A percentile compares a stretch with the other conserved stretches of the same genome.
These are phyloP conservation scores for Hortiboletus campestris DNA, from an alignment of 768 basidiomycete species.

Conservation along the genomic window DNA sequence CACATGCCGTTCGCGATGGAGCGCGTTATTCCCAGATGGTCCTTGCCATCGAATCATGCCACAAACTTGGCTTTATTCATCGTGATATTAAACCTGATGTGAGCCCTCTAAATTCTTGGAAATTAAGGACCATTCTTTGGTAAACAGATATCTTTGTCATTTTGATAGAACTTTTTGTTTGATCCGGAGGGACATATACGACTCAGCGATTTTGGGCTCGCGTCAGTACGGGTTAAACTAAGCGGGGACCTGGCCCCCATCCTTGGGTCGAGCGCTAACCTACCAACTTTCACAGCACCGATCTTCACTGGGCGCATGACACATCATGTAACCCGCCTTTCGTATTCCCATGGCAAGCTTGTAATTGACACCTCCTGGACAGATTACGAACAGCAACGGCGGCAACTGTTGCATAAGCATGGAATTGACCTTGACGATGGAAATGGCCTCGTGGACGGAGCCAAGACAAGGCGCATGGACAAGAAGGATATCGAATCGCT, in stretches of 20 bases:
- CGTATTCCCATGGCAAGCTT: conserved; percentile 1
- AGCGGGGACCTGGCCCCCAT: conserved; percentile 22
- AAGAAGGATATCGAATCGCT: conserved; percentile 78
- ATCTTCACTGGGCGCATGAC: conserved; percentile 97
- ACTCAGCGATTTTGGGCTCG: conserved; percentile 94
- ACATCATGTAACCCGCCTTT: conserved; percentile 62
- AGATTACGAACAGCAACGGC: conserved; percentile 95
- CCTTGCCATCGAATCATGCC: conserved; percentile 88
- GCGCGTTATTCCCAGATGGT: conserved; percentile 68
- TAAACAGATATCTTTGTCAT: conserved; percentile 24
- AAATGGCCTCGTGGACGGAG: conserved; percentile 61
- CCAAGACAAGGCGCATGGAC: conserved; percentile 75
- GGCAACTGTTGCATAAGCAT: conserved; percentile 85
- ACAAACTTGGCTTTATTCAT: conserved; percentile 95
- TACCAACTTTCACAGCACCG: conserved; percentile 53
- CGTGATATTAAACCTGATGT: conserved; percentile 97
- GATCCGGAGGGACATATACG: conserved; percentile 91
- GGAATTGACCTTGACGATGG: conserved; percentile 92
- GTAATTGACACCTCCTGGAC: conserved; percentile 15
- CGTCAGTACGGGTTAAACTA: conserved; percentile 54
- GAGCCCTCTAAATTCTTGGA: conserved; percentile 32
- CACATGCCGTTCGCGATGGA: conserved; percentile 21
- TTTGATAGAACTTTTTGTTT: conserved; percentile 86
- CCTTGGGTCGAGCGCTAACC: conserved; percentile 17
- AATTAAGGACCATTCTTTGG: conserved; percentile 29